Conservation (phyloP, 345 rosid species). For the Orychophragmus violaceus region DNA sequence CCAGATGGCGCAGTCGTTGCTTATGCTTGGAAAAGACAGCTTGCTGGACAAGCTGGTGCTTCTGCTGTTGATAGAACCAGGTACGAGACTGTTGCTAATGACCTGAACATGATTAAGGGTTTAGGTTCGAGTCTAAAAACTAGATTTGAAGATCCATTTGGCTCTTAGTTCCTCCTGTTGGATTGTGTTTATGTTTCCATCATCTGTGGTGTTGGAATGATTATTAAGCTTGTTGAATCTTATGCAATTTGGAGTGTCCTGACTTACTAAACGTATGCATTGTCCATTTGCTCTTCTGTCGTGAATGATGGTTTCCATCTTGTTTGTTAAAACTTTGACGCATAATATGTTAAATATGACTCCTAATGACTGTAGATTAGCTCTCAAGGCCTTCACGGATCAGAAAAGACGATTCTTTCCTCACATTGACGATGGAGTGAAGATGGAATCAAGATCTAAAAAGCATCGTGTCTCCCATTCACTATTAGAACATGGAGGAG, state of each 20-base stretch:
- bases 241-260: not conserved
- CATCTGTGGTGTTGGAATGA: not conserved
- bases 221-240: not conserved
- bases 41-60: conserved; percentile 99
- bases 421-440: conserved; percentile 62
- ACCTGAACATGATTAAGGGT: not conserved
- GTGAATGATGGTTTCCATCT: not conserved
- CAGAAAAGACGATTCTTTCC: conserved; percentile 88
- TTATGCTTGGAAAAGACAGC: conserved; percentile 96
- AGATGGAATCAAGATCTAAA: conserved; percentile 44
- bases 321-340: not conserved
- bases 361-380: conserved; percentile 48
- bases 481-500: conserved; percentile 30
- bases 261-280: not conserved
- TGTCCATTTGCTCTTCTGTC: not conserved
- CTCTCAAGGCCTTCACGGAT: conserved; percentile 91
- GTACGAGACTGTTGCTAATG: conserved; percentile 21
- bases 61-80: conserved; percentile 97
- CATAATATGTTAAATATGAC: not conserved
- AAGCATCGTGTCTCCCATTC: conserved; percentile 40
- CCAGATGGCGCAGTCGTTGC: conserved; percentile 98
- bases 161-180: not conserved
- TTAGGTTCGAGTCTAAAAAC: not conserved
- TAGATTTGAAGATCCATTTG: not conserved
- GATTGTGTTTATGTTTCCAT: not conserved